Evolutionary conservation across 2,329 filamentous ascomycete genomes (phyloP).

Genomic region (Lecanicillium sp.): DNA sequence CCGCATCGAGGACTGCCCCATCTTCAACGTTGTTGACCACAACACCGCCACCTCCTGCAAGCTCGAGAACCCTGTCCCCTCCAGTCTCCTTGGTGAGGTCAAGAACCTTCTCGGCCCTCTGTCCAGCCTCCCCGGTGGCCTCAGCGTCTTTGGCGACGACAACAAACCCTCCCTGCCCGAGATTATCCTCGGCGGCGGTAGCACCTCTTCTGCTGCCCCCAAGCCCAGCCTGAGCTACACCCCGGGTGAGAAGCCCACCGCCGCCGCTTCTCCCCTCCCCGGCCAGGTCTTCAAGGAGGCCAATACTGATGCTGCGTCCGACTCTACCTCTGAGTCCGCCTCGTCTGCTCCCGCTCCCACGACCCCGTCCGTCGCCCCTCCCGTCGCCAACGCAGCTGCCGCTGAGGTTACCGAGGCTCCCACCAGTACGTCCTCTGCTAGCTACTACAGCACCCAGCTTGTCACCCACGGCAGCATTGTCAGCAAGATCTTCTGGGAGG

Average conservation of each 20-base stretch:
- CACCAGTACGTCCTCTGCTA: conserved; percentile 22
- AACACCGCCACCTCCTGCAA: conserved; percentile 52
- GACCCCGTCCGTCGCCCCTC: conserved; percentile 14
- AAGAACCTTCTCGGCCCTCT: conserved; percentile 48
- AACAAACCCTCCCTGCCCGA: conserved; percentile 14
- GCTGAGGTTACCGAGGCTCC: conserved; percentile 26
- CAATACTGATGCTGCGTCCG: conserved; percentile 10
- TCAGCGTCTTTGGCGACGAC: conserved; percentile 35
- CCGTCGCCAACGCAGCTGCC: conserved; percentile 13
- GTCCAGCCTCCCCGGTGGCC: conserved; percentile 59
- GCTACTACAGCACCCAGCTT: conserved; percentile 45
- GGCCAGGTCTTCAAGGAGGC: conserved; percentile 39
- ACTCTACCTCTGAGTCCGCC: conserved; percentile 7
- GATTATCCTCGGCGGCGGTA: not conserved
- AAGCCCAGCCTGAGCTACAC: conserved; percentile 31
- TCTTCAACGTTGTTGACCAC: conserved; percentile 68
- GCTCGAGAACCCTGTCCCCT: conserved; percentile 49
- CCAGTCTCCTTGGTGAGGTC: conserved; percentile 46
- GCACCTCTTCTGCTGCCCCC: not conserved
- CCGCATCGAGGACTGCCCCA: conserved; percentile 62
- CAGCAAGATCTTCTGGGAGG: conserved; percentile 51
- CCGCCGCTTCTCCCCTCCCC: conserved; percentile 30
- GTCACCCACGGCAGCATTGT: conserved; percentile 45
- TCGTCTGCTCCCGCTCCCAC: conserved; percentile 15
- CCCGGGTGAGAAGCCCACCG: conserved; percentile 28